phyloP scores from a whole-genome alignment of 805 yeast genomes.

The Candida sphagnicola region DNA sequence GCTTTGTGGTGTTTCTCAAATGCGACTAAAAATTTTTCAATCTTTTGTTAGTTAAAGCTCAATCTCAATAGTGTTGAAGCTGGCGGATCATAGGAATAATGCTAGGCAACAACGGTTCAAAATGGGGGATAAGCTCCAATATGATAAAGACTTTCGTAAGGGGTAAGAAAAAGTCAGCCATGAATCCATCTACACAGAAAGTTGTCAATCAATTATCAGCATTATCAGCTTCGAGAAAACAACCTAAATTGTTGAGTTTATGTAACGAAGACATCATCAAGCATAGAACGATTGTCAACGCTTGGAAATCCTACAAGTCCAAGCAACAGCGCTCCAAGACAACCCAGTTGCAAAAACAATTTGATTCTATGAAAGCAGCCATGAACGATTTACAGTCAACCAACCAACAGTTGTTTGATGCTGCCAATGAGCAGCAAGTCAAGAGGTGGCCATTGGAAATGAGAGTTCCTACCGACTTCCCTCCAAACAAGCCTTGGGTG shows the following conservation, averaged over 20 bases:
- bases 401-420: conserved; percentile 52
- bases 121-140: neutral
- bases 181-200: conserved; percentile 36
- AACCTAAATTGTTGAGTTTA: conserved; percentile 75
- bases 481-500: conserved; percentile 80
- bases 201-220: conserved; percentile 67
- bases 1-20: too few species aligned
- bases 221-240: conserved; percentile 80
- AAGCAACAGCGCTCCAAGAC: conserved; percentile 42
- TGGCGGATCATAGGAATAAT: neutral
- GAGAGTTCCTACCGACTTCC: conserved; percentile 85
- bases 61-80: neutral
- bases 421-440: conserved; percentile 54
- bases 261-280: conserved; percentile 79
- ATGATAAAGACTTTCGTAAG: conserved; percentile 7
- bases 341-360: conserved; percentile 54
- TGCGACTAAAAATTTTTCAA: neutral
- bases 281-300: conserved; percentile 76
- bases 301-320: conserved; percentile 69
- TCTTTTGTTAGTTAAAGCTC: neutral
- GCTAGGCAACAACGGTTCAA: neutral
- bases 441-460: conserved; percentile 59
- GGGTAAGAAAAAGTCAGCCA: conserved; percentile 15
- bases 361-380: conserved; percentile 61
- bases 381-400: conserved; percentile 60